Base-by-base conservation (phyloP, 495 filamentous ascomycete species). In the Podospora australis region DNA sequence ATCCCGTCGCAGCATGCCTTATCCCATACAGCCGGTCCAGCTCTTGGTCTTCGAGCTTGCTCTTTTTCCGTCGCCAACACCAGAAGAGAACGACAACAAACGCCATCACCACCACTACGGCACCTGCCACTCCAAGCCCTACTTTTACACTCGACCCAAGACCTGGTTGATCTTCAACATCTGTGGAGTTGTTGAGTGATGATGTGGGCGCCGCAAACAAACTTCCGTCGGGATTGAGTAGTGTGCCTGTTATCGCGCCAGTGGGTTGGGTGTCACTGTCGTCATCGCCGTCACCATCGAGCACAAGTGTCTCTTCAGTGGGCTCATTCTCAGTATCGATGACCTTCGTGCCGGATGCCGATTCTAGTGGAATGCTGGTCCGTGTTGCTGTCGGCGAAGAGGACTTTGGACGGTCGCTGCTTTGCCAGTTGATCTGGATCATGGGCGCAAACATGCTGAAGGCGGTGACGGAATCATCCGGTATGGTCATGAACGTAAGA, bases 371-470 rank as follows among this genome's bases (percentile, higher is more conserved):
- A 16, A 40, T 30, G 4, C 20, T n/a, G 7, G 39, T 45, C 44
- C 13, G 45, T 6, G 7, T 38, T 22, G 30, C 41, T 34, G 14
- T 10, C 5, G 11, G 19, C n/a, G n/a, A n/a, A n/a, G n/a, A n/a
- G n/a, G n/a, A n/a, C n/a, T n/a, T n/a, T n/a, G n/a, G n/a, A n/a
- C n/a, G n/a, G n/a, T n/a, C n/a, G n/a, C n/a, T n/a, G n/a, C n/a
- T n/a, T 20, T 66, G 62, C 52, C 52, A 66, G 56, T 66, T 64
- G 50, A 68, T 62, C 46, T 68, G 63, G 41, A 68, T 57, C 60
- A 68, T 64, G 14, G 63, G 60, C 2, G 65, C 63, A 16, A 56
- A 58, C 0, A 68, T 38, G 21, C 45, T 58, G 50, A 64, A 53
- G 2, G 50, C 54, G 1, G 57, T 58, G 25, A 60, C 55, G 42